A percentile compares a stretch with the other conserved stretches of the same genome.
Evolutionary conservation across 108 stramenopile species (phyloP).

Genomic region (Cyclotella sp.): DNA sequence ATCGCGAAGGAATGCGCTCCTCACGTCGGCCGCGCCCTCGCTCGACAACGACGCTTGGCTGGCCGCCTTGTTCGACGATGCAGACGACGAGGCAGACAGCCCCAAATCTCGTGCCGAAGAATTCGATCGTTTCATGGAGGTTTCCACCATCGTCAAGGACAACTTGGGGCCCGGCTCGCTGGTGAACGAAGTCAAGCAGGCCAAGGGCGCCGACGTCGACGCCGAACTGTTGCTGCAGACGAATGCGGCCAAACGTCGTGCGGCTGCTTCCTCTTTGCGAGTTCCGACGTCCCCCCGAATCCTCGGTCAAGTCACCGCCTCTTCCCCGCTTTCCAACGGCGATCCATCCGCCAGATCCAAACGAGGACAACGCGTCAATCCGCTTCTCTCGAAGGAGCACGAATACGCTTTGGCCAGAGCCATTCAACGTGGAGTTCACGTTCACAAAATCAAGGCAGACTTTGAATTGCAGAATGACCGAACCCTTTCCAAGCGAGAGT

Average conservation of each 20-base stretch:
- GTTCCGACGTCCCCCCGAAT: neutral
- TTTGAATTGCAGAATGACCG: slow-evolving; percentile 49
- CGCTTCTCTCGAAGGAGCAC: slow-evolving; percentile 62
- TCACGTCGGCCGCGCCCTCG: slow-evolving; percentile 16
- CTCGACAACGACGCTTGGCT: slow-evolving; percentile 42
- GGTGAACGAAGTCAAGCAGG: slow-evolving; percentile 19
- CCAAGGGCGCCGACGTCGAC: slow-evolving; percentile 33
- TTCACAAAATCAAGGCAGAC: slow-evolving; percentile 68
- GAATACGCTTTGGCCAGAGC: slow-evolving; percentile 74
- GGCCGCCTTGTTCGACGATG: slow-evolving; percentile 40
- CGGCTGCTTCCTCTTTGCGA: neutral
- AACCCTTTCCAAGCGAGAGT: slow-evolving; percentile 58
- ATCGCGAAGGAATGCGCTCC: slow-evolving; percentile 19
- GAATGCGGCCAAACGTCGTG: slow-evolving; percentile 35
- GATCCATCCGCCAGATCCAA: neutral
- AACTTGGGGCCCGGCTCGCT: slow-evolving; percentile 18
- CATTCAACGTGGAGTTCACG: slow-evolving; percentile 71
- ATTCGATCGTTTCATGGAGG: slow-evolving; percentile 41
- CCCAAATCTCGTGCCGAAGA: slow-evolving; percentile 25
- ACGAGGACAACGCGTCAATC: neutral
- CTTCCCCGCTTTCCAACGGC: neutral
- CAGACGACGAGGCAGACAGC: neutral
- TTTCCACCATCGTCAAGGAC: slow-evolving; percentile 29
- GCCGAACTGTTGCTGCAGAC: slow-evolving; percentile 22
- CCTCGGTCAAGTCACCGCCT: slow-evolving; percentile 7